Evolutionary conservation across 73 alveolate genomes (phyloP).

Genomic region (Symbiodinium natans): DNA sequence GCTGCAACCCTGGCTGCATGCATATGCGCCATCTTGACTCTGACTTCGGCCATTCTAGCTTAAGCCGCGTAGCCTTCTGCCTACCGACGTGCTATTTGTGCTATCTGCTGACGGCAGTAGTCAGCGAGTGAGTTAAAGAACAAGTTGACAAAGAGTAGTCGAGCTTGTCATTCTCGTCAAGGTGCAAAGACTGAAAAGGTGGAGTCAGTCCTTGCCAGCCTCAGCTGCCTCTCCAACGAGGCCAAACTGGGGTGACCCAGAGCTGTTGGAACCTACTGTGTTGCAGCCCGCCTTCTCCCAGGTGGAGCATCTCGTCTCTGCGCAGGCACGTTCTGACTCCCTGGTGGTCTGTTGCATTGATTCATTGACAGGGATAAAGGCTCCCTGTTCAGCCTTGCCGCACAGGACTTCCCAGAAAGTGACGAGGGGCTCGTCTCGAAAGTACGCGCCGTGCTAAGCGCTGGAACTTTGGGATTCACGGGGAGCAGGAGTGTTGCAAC

Average conservation of each 20-base stretch:
- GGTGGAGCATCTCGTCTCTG: slow-evolving; percentile 58
- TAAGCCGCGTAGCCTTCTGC: too few species aligned
- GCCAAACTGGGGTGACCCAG: neutral
- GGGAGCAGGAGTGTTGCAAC: neutral
- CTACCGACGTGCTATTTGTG: too few species aligned
- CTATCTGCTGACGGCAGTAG: too few species aligned
- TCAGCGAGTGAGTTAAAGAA: neutral
- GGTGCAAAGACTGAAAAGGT: neutral
- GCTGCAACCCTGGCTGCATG: too few species aligned
- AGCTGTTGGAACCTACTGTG: too few species aligned
- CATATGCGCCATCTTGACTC: neutral
- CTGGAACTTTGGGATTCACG: too few species aligned
- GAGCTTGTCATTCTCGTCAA: neutral
- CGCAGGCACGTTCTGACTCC: neutral
- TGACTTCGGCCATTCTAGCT: too few species aligned
- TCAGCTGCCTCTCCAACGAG: neutral
- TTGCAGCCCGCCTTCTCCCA: neutral
- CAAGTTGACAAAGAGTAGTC: neutral
- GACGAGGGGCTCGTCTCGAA: slow-evolving; percentile 46
- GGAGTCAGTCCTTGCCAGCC: neutral
- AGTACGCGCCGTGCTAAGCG: neutral
- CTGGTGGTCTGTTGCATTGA: too few species aligned
- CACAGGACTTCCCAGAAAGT: slow-evolving; percentile 46
- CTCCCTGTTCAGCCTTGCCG: neutral
- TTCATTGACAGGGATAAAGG: too few species aligned